Conservation (phyloP, 2,329 filamentous ascomycete species). For the Monilinia polystroma region DNA sequence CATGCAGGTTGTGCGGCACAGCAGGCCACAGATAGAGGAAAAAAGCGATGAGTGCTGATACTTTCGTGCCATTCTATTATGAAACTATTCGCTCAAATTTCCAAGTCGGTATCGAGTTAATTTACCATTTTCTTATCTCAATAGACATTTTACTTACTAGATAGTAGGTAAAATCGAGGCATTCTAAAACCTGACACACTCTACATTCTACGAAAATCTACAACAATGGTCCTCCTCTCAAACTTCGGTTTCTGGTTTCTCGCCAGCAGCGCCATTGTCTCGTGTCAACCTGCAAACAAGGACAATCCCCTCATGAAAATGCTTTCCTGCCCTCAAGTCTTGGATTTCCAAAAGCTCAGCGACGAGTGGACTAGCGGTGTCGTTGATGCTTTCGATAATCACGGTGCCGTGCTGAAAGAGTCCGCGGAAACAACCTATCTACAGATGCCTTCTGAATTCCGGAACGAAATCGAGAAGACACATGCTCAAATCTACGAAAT, state of each 20-base stretch:
- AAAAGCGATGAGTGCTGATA: background rate
- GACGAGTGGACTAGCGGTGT: background rate
- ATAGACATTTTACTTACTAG: background rate
- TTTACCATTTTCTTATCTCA: background rate
- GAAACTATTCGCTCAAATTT: background rate
- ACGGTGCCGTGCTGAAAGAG: background rate
- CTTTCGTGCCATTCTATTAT: background rate
- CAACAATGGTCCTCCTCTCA: background rate
- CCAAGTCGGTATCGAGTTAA: background rate
- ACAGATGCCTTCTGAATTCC: background rate
- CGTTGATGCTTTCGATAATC: background rate
- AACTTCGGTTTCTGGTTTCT: background rate
- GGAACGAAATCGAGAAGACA: background rate
- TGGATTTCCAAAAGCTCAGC: background rate
- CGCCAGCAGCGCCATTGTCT: background rate
- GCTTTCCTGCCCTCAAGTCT: background rate
- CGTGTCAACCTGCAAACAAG: background rate
- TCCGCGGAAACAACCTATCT: background rate
- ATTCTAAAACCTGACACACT: background rate
- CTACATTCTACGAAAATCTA: background rate
- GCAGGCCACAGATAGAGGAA: too few relatives aligned
- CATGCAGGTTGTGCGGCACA: background rate
- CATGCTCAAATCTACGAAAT: constrained; percentile 1
- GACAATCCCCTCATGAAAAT: background rate
- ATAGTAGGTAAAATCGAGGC: background rate